Evolutionary conservation across 192 early-diverging fungal genomes (phyloP).

Genomic region (Rhizoclosmatium globosum): DNA sequence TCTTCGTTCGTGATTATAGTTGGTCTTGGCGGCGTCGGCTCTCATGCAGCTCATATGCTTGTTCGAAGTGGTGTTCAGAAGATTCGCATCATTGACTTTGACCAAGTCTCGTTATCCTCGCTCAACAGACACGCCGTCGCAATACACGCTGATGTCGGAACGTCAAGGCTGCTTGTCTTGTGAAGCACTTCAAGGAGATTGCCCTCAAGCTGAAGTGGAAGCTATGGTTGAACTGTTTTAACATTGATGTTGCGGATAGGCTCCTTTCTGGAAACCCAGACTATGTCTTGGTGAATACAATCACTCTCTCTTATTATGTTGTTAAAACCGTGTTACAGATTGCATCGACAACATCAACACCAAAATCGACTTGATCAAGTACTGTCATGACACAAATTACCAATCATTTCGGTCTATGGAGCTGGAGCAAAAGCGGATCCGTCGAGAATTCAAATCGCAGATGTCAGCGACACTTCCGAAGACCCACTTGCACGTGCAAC

Average conservation of each 20-base stretch:
- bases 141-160: slow-evolving; percentile 88
- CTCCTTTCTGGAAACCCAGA: slow-evolving; percentile 72
- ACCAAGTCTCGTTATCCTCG: slow-evolving; percentile 91
- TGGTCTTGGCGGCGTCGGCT: slow-evolving; percentile 91
- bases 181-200: slow-evolving; percentile 76
- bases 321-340: slow-evolving; percentile 56
- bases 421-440: slow-evolving; percentile 97
- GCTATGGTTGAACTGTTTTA: slow-evolving; percentile 80
- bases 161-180: slow-evolving; percentile 79
- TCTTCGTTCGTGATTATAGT: slow-evolving; percentile 92
- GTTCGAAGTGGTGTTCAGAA: slow-evolving; percentile 79
- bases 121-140: slow-evolving; percentile 96
- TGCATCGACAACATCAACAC: slow-evolving; percentile 98
- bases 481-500: slow-evolving; percentile 92
- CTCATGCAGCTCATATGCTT: slow-evolving; percentile 84
- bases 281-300: slow-evolving; percentile 50
- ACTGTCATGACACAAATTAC: slow-evolving; percentile 80
- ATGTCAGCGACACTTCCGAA: slow-evolving; percentile 94
- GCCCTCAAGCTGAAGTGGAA: slow-evolving; percentile 85
- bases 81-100: slow-evolving; percentile 95
- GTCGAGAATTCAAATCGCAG: slow-evolving; percentile 95
- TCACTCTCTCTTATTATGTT: slow-evolving; percentile 14
- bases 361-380: slow-evolving; percentile 87
- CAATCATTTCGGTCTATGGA: slow-evolving; percentile 93
- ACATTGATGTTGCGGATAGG: slow-evolving; percentile 68